Evolutionary conservation across 768 basidiomycete genomes (phyloP).

Genomic region (Cytidiella melzeri): DNA sequence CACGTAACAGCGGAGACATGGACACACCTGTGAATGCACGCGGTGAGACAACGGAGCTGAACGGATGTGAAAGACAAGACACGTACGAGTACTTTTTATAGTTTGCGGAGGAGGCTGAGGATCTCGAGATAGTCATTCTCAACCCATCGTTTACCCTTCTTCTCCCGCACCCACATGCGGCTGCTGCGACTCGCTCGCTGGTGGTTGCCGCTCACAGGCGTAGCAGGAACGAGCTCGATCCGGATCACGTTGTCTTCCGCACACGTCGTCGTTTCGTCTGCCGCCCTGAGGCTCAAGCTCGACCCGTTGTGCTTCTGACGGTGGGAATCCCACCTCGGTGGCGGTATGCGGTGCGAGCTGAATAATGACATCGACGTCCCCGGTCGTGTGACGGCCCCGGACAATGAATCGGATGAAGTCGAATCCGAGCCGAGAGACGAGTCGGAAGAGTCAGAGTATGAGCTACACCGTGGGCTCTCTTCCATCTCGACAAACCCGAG

Average conservation of each 20-base stretch:
- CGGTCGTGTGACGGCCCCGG: too few species aligned
- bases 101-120: conserved; percentile 8
- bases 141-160: conserved; percentile 13
- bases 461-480: too few species aligned
- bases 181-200: conserved; percentile 1
- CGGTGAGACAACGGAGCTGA: neutral
- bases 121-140: conserved; percentile 11
- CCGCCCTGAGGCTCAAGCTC: neutral
- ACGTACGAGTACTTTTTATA: too few species aligned
- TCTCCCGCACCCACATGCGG: conserved; percentile 11
- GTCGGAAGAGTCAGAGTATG: too few species aligned
- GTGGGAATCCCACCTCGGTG: neutral
- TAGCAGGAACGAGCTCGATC: conserved; percentile 6
- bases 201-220: neutral
- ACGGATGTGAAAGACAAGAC: too few species aligned
- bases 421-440: too few species aligned
- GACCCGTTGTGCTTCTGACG: neutral
- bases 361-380: too few species aligned
- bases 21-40: neutral
- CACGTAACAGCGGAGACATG: too few species aligned
- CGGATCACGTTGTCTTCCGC: conserved; percentile 4
- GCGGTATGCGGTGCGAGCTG: neutral
- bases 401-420: neutral
- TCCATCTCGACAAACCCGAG: conserved; percentile 8
- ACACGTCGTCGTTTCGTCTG: neutral